Evolutionary conservation across 2,329 filamentous ascomycete species (phyloP).

Genomic region (Hypoxylon sp.): DNA sequence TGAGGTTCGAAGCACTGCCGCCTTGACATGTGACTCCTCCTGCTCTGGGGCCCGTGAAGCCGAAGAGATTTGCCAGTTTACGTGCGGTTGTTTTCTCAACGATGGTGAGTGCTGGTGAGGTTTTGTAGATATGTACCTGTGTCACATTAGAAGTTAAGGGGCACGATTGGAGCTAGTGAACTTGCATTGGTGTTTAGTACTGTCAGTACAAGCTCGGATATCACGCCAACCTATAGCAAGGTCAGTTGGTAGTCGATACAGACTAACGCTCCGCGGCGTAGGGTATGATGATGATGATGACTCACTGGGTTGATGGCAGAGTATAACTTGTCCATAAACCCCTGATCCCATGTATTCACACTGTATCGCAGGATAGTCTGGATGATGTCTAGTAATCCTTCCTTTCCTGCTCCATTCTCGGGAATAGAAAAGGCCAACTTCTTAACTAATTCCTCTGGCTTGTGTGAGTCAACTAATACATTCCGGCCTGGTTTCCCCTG

Average conservation of each 20-base stretch:
- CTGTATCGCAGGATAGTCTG: slow-evolving; percentile 83
- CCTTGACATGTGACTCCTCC: slow-evolving; percentile 75
- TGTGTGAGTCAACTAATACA: slow-evolving; percentile 74
- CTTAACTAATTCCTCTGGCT: slow-evolving; percentile 69
- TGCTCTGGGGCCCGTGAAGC: slow-evolving; percentile 76
- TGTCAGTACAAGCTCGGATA: slow-evolving; percentile 86
- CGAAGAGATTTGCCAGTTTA: slow-evolving; percentile 81
- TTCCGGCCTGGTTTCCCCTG: slow-evolving; percentile 60
- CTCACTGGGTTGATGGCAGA: slow-evolving; percentile 85
- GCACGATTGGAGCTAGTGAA: slow-evolving; percentile 23
- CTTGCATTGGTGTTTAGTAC: slow-evolving; percentile 90
- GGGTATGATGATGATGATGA: slow-evolving; percentile 25
- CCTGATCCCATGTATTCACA: slow-evolving; percentile 99
- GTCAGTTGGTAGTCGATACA: background rate
- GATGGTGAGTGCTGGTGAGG: slow-evolving; percentile 88
- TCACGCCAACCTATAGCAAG: slow-evolving; percentile 76
- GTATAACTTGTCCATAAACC: slow-evolving; percentile 96
- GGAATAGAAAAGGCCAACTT: slow-evolving; percentile 73
- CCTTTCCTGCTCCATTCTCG: slow-evolving; percentile 68
- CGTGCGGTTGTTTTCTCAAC: slow-evolving; percentile 88
- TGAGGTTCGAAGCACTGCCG: slow-evolving; percentile 78
- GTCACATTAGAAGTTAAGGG: slow-evolving; percentile 53
- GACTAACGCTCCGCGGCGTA: background rate
- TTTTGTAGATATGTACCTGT: slow-evolving; percentile 89
- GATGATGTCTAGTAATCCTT: slow-evolving; percentile 80